Base-by-base conservation (phyloP, 1,284 basidiomycete species). In the Inonotus hispidus region DNA sequence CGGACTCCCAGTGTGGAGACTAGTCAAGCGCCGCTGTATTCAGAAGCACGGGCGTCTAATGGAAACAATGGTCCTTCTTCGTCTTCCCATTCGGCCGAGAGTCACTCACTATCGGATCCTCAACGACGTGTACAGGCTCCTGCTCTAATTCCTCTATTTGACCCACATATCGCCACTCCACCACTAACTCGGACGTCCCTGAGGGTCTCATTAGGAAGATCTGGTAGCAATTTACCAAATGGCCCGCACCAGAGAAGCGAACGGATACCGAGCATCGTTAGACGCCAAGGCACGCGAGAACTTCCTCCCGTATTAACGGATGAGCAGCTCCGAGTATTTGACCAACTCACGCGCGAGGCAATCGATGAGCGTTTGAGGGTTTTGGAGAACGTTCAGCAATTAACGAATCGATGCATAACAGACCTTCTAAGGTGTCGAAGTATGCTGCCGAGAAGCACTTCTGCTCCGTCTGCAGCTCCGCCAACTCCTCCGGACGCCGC, bases 351-450 rank as follows among this genome's bases (percentile, higher is more conserved):
- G 21, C 77, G 90, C 53, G 87, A 90, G 66, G 88, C 88, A 3
- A 89, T 95, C 53, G 90, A 94, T 65, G 90, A 93, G 71, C 81
- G 92, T 60, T 74, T 95, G 62, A 77, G 84, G 46, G 80, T 92
- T 27, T 74, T 95, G 29, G 87, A 91, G 72, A 80, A 83, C 35
- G 86, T 94, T 32, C 90, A 90, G 53, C 77, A 77, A 35, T 80
- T 83, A 11, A 77, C 93, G 13, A 83, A 82, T 70, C 77, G 80
- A 19, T 87, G 90, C 65, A 80, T 91, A 55, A 88, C 90, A 68
- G 91, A 95, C 66, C 75, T 95, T 61, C 81, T 87, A 70, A 76
- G 83, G 64, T 76, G 92, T 70, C 78, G 88, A 66, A 93, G 90
- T 66, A 77, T 82, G 16, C 75, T 92, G 53, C 87, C 90, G 19